Evolutionary conservation across 257 asterid genomes (phyloP).

Genomic region (Solanum bukasovii): DNA sequence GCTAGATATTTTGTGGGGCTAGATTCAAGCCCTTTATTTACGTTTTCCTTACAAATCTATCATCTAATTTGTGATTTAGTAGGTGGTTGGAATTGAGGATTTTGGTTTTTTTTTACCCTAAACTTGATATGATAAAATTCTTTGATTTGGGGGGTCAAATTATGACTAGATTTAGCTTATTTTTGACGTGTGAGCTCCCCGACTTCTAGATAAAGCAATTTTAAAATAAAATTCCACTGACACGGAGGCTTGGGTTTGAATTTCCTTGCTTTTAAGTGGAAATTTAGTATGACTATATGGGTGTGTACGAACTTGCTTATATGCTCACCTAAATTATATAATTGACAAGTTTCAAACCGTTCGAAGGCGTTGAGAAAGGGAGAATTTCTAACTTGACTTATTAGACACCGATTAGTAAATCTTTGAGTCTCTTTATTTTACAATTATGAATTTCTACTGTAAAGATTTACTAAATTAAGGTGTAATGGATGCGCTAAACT

Average conservation of each 20-base stretch:
- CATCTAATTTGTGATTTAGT: neutral
- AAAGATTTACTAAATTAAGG: neutral
- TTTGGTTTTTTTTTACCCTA: neutral
- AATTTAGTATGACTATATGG: neutral
- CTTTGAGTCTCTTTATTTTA: neutral
- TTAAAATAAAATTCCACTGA: too few species aligned
- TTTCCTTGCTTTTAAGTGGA: too few species aligned
- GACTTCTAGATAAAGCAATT: neutral
- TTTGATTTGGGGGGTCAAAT: neutral
- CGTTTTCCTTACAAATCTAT: neutral
- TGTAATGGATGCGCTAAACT: neutral
- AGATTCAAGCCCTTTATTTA: neutral
- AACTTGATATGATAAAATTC: neutral
- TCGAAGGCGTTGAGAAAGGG: neutral
- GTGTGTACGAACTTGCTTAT: neutral
- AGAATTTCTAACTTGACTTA: too few species aligned
- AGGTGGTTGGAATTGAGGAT: neutral
- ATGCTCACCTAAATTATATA: neutral
- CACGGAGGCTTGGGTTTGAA: too few species aligned
- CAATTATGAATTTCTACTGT: neutral
- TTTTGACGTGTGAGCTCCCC: neutral
- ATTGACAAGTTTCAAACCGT: too few species aligned
- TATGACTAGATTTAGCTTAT: neutral
- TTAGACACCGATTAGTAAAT: neutral
- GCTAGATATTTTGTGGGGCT: neutral